A percentile compares a stretch with the other conserved stretches of the same genome.
Evolutionary conservation across 208 protist genomes (phyloP).

Genomic region (Wallacemonas sp.): DNA sequence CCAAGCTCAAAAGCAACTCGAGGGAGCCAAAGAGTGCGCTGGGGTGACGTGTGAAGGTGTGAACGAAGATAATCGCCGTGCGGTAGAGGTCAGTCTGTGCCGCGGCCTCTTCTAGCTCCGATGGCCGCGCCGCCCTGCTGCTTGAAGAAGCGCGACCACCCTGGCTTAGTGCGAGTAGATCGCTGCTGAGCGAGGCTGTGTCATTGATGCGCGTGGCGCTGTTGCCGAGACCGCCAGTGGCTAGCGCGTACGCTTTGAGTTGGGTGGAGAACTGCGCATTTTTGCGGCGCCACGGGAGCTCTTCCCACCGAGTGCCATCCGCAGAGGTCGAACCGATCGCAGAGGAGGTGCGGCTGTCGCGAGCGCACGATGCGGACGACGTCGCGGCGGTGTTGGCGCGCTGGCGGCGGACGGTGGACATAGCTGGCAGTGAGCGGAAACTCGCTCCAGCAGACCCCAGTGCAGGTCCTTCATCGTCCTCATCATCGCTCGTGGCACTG

Average conservation of each 20-base stretch:
- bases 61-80: slow-evolving; percentile 1
- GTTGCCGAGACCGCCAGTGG: not conserved
- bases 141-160: no score
- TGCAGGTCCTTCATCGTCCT: slow-evolving; percentile 9
- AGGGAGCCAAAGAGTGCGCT: slow-evolving; percentile 5
- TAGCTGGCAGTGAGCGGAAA: not conserved
- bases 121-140: no score
- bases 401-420: slow-evolving; percentile 4
- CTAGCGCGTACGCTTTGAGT: not conserved
- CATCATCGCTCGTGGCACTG: not conserved
- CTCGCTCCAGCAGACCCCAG: not conserved
- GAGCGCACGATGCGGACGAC: not conserved
- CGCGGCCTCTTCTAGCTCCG: not conserved
- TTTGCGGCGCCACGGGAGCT: not conserved
- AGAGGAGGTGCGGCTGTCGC: not conserved
- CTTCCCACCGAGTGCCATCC: not conserved
- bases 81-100: not conserved
- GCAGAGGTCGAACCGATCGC: not conserved
- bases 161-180: no score
- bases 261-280: not conserved
- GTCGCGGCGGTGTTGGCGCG: not conserved
- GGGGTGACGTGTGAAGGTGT: slow-evolving; percentile 13
- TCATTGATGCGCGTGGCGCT: not conserved
- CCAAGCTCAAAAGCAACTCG: not conserved
- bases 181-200: no score